Base-by-base conservation (phyloP, 176 grass and related monocot species). In the Elaeis guineensis region DNA sequence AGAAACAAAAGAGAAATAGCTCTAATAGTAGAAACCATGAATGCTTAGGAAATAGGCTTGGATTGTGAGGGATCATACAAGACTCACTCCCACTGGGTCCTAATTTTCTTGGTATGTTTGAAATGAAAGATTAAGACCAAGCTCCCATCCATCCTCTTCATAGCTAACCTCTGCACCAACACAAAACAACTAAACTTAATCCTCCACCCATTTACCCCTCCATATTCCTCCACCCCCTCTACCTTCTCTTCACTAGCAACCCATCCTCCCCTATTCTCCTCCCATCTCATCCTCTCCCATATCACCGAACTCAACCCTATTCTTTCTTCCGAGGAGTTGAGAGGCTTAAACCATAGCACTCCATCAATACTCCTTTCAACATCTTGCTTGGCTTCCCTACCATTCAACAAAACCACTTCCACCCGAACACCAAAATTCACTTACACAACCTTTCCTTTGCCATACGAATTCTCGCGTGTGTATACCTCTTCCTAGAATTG, bases 251-350 rank as follows among this genome's bases (percentile, higher is more conserved):
- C 62, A 32, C 21, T 61, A n/a, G 84, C 78, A 19, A 72, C 58
- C 81, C 89, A 89, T 32, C 75, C 82, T 3, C 22, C 58, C 16
- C 72, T 80, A 32, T 64, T 80, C 57, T 83, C 69, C 71, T 95
- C 89, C 82, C 78, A 78, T 65, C 30, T 63, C 71, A 95, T 73
- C 65, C 75, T 85, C 61, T 85, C 82, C 89, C 79, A 80, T 64
- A 95, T 48, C 55, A 57, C 74, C 57, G 54, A 56, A 16, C 65
- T 75, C 69, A 95, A 2, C 17, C 72, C 85, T 0, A 89, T 25
- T 3, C 50, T 39, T 68, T 69, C 64, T 28, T 71, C 52, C 19
- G 8, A 64, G 44, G 51, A 18, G 49, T 39, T 15, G 17, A 50
- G 39, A 32, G 53, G 48, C 62, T 49, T 75, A 72, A 95, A 85